phyloP scores from a whole-genome alignment of 202 grass and related monocot species.

The Hordeum pubiflorum region DNA sequence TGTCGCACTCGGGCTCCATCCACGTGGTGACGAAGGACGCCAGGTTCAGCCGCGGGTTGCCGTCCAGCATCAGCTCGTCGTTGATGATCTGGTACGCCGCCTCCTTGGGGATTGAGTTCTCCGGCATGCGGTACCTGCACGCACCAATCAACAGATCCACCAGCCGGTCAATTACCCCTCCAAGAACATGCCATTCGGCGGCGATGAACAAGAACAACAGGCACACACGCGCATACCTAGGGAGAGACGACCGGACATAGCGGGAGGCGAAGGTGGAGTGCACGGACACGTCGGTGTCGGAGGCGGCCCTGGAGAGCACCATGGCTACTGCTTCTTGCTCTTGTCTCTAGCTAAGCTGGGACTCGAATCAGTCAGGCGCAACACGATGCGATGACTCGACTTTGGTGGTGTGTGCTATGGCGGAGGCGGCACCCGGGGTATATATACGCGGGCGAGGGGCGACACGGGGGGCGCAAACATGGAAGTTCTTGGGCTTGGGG shows the following conservation, averaged over 20 bases:
- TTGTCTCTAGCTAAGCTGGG: background rate
- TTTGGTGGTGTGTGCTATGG: background rate
- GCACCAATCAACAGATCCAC: background rate
- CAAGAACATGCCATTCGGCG: background rate
- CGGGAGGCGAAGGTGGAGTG: slow-evolving; percentile 82
- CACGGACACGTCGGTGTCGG: slow-evolving; percentile 57
- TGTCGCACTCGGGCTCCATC: slow-evolving; percentile 99
- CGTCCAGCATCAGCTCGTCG: slow-evolving; percentile 99
- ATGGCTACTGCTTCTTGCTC: slow-evolving; percentile 9
- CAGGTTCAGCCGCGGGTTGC: slow-evolving; percentile 91
- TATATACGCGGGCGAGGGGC: slow-evolving; percentile 3
- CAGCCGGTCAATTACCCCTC: background rate
- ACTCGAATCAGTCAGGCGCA: background rate
- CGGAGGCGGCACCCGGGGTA: background rate
- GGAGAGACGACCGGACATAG: slow-evolving; percentile 66
- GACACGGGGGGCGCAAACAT: background rate
- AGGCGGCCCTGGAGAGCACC: slow-evolving; percentile 56
- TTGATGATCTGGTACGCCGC: slow-evolving; percentile 99
- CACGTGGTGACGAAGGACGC: slow-evolving; percentile 94
- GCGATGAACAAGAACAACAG: background rate
- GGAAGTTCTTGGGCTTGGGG: slow-evolving; percentile 9
- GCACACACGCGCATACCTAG: slow-evolving; percentile 12
- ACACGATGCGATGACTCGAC: background rate
- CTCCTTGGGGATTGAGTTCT: slow-evolving; percentile 92
- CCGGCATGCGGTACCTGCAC: slow-evolving; percentile 78